Evolutionary conservation across 2,329 filamentous ascomycete genomes (phyloP), one percentile per base, ranked within the genome.

Genomic region (Aureobasidium sp.): DNA sequence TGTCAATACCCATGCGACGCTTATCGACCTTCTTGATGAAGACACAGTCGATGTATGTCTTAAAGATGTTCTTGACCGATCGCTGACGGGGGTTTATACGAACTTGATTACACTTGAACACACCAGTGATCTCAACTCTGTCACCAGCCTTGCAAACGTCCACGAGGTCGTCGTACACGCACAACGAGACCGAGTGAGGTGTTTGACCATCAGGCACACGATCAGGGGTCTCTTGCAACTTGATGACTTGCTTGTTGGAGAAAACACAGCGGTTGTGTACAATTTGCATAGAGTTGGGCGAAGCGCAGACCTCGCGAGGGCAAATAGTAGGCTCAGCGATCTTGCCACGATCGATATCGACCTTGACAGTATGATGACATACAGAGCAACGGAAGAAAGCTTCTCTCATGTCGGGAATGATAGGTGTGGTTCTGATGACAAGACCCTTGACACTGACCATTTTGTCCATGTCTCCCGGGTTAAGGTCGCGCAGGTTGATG

Each of bases 321-420:
- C 94, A 99, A 68, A 87, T 84, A 0, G 91, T 97, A 1, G 94
- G 94, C 74, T 99, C 94, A 26, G 90, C 87, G 70, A 99, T 99
- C 78, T 93, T 94, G 74, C 95, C 94, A 70, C 94, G 88, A 72
- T 99, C 94, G 70, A 99, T 88, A 62, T 92, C 89, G 61, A 97
- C 91, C 66, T 89, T 90, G 65, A 96, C 85, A 4, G 90, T 93
- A 75, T 97, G 91, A 70, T 92, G 91, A 77, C 94, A 99, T 29
- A 93, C 85, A 63, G 91, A 90, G 77, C 94, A 99, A 66, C 90
- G 89, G 84, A 99, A 99, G 78, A 96, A 97, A 0, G 94, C 94
- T 72, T 96, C 90, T 77, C 95, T 97, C 95, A 99, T 99, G 70
- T 99, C 94, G 0, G 94, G 94, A 66, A 99, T 97, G 67, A 99